phyloP scores from a whole-genome alignment of 345 rosid species.

The Aquilaria yunnanensis region DNA sequence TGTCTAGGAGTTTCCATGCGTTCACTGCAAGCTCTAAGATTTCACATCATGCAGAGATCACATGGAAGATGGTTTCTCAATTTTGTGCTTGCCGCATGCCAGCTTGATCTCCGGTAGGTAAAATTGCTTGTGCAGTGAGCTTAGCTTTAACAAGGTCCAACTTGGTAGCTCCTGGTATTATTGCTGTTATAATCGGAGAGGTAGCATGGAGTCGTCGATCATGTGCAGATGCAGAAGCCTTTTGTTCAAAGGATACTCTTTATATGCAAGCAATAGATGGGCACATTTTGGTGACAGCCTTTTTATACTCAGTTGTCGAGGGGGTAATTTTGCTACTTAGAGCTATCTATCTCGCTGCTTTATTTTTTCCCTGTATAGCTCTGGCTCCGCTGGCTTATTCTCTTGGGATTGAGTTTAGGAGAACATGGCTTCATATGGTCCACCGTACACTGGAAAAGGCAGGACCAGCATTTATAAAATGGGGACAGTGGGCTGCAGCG shows the following conservation, averaged over 20 bases:
- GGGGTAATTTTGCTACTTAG: slow-evolving; percentile 59
- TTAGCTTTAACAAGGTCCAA: slow-evolving; percentile 78
- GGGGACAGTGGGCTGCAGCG: slow-evolving; percentile 99
- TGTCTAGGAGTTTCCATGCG: slow-evolving; percentile 25
- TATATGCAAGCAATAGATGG: slow-evolving; percentile 75
- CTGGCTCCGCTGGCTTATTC: slow-evolving; percentile 76
- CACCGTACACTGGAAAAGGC: slow-evolving; percentile 76
- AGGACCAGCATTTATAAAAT: slow-evolving; percentile 98
- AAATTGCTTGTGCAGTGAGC: slow-evolving; percentile 75
- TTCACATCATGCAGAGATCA: slow-evolving; percentile 44
- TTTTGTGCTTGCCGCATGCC: slow-evolving; percentile 29
- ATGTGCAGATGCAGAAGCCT: slow-evolving; percentile 43
- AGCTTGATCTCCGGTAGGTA: slow-evolving; percentile 40
- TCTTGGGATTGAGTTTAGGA: slow-evolving; percentile 64
- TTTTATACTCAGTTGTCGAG: slow-evolving; percentile 49
- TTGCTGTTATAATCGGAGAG: slow-evolving; percentile 56
- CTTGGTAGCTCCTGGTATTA: slow-evolving; percentile 44
- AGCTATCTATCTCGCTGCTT: slow-evolving; percentile 57
- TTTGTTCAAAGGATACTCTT: slow-evolving; percentile 44
- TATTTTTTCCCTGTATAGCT: slow-evolving; percentile 69
- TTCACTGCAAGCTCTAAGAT: slow-evolving; percentile 32
- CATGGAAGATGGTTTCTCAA: slow-evolving; percentile 57
- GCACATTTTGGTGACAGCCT: slow-evolving; percentile 50
- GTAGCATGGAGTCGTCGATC: slow-evolving; percentile 35
- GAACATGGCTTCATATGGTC: slow-evolving; percentile 63